Evolutionary conservation across 2,329 filamentous ascomycete species (phyloP).

Genomic region (Polytolypa hystricis): DNA sequence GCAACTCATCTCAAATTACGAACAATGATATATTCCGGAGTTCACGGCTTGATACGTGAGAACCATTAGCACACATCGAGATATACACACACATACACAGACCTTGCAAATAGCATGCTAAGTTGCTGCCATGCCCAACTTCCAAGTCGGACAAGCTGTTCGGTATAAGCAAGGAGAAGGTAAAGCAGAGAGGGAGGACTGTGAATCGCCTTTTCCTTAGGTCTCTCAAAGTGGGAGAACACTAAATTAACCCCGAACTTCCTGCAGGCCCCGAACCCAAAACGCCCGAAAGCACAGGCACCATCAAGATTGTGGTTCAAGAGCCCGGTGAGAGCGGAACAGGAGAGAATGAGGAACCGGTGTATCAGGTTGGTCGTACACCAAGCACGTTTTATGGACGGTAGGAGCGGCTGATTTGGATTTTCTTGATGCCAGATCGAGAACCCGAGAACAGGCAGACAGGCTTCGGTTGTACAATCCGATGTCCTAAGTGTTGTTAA

Average conservation of each 20-base stretch:
- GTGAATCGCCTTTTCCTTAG: too few relatives aligned
- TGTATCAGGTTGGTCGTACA: not conserved
- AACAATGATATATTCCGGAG: too few relatives aligned
- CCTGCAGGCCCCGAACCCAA: not conserved
- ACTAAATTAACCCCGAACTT: not conserved
- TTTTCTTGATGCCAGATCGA: not conserved
- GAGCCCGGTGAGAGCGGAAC: not conserved
- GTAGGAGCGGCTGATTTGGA: not conserved
- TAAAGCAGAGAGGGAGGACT: too few relatives aligned
- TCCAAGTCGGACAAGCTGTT: not conserved
- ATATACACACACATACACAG: too few relatives aligned
- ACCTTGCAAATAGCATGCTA: too few relatives aligned
- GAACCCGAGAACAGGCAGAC: not conserved
- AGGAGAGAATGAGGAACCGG: constrained; percentile 1
- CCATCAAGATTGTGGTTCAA: not conserved
- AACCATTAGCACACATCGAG: too few relatives aligned
- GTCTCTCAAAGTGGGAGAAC: not conserved
- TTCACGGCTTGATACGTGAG: too few relatives aligned
- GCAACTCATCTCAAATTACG: too few relatives aligned
- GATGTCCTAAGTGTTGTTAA: not conserved
- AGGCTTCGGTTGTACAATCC: not conserved
- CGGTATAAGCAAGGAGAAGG: constrained; percentile 1
- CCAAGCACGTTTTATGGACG: not conserved
- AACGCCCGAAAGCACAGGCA: not conserved
- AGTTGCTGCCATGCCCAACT: too few relatives aligned